phyloP scores from a whole-genome alignment of 192 early-diverging fungal species.

The Mortierella claussenii region DNA sequence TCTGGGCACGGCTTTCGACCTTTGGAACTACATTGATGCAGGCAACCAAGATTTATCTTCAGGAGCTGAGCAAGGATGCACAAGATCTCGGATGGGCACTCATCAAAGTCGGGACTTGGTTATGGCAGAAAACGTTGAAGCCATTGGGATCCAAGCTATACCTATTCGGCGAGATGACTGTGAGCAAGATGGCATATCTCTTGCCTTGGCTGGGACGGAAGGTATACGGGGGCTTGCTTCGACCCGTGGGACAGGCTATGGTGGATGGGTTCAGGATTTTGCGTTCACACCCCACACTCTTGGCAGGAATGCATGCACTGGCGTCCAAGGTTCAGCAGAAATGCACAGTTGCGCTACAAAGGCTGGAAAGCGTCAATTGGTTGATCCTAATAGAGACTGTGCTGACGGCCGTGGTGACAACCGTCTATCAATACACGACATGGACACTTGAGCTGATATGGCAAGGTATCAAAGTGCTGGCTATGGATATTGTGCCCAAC shows the following conservation, averaged over 20 bases:
- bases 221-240: neutral
- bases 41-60: conserved; percentile 41
- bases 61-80: conserved; percentile 39
- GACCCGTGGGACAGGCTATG: neutral
- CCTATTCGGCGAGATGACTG: neutral
- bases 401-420: conserved; percentile 6
- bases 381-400: conserved; percentile 22
- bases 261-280: conserved; percentile 22
- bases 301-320: conserved; percentile 35
- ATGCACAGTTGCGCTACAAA: conserved; percentile 1
- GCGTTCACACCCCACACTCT: conserved; percentile 36
- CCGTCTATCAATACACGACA: conserved; percentile 8
- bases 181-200: neutral
- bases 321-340: conserved; percentile 22
- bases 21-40: conserved; percentile 22
- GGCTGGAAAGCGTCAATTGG: conserved; percentile 47
- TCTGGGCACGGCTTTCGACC: conserved; percentile 17
- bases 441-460: neutral
- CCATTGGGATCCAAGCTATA: conserved; percentile 9
- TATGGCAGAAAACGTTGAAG: conserved; percentile 18
- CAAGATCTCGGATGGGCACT: conserved; percentile 19
- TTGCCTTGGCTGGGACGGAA: conserved; percentile 22
- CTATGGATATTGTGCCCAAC: conserved; percentile 33
- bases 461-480: conserved; percentile 16
- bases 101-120: conserved; percentile 18